Evolutionary conservation across 2,329 filamentous ascomycete species (phyloP), one percentile per base, ranked within the genome.

Genomic region (Septoria petroselini): DNA sequence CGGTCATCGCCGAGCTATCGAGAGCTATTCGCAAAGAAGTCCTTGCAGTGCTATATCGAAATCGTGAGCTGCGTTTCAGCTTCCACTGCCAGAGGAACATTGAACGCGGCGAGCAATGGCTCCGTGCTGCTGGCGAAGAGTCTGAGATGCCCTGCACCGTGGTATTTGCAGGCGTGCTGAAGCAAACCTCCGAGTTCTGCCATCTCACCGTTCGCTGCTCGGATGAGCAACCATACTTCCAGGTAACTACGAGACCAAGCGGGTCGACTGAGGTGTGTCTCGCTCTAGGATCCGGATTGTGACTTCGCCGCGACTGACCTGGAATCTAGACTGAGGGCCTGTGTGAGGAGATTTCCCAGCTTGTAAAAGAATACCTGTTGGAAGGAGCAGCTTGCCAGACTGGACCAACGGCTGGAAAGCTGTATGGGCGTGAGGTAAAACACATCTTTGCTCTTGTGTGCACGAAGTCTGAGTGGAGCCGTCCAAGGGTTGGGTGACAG

Each of bases 11-110:
- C 4, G 40, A 53, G 19, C 41, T 53, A 9, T 35, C 23, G 21
- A 23, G 31, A 11, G 12, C 27, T 14, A 42, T 31, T 15, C 46
- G 51, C 11, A 11, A 39, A 9, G 51, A 53, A 50, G 45, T 37
- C 3, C 35, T 50, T 4, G 46, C 30, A 8, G 41, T 53, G 7
- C 44, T 53, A 40, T 53, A 53, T 18, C 40, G 45, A 3, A 49
- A 50, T n/a, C 40, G 51, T 17, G 46, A 53, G 35, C 19, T 53
- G 15, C 35, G 40, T 15, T 29, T 53, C 17, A 46, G 50, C 29
- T 17, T 53, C 3, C 50, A 53, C 25, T 49, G 45, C 15, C 18
- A 45, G 7, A 33, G 45, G 14, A 45, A 53, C 21, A 23, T 50
- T 12, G 12, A 35, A 12, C 46, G 45, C 12, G 34, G 44, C 17